phyloP scores from a whole-genome alignment of 2,329 filamentous ascomycete species.

The Teratosphaeriaceae sp. region DNA sequence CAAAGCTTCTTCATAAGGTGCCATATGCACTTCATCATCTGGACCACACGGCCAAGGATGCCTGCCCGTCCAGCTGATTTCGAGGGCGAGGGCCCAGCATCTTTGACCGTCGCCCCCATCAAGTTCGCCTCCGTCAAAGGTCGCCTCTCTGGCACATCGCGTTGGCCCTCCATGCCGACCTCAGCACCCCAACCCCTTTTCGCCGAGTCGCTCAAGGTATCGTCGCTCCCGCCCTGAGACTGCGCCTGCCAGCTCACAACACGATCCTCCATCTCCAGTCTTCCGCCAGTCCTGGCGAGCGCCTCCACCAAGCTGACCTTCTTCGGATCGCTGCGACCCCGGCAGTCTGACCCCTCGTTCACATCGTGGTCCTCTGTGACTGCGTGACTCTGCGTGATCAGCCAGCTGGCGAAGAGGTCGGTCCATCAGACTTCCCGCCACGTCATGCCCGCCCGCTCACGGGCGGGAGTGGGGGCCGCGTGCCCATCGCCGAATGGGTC shows the following conservation, averaged over 20 bases:
- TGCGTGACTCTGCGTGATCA: not conserved
- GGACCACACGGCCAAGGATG: no score
- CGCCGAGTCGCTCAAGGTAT: not conserved
- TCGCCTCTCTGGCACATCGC: not conserved
- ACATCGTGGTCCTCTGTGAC: not conserved
- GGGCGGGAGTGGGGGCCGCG: slow-evolving; percentile 51
- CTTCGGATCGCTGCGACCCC: not conserved
- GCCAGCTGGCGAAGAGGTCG: not conserved
- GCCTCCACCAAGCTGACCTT: not conserved
- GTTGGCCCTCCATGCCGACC: no score
- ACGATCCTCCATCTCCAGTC: slow-evolving; percentile 1
- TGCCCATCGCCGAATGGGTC: slow-evolving; percentile 84
- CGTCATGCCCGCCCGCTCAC: slow-evolving; percentile 20
- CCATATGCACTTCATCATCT: no score
- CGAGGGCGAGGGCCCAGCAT: not conserved
- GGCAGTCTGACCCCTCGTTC: not conserved
- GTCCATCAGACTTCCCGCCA: slow-evolving; percentile 35
- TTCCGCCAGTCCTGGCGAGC: not conserved
- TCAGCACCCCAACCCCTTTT: not conserved
- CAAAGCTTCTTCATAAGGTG: no score
- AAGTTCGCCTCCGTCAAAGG: slow-evolving; percentile 3
- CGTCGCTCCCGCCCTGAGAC: not conserved
- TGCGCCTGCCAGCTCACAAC: slow-evolving; percentile 3
- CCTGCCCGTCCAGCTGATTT: no score
- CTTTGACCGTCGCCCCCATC: not conserved